phyloP scores from a whole-genome alignment of 2,329 filamentous ascomycete genomes.

The Botrytis aclada region DNA sequence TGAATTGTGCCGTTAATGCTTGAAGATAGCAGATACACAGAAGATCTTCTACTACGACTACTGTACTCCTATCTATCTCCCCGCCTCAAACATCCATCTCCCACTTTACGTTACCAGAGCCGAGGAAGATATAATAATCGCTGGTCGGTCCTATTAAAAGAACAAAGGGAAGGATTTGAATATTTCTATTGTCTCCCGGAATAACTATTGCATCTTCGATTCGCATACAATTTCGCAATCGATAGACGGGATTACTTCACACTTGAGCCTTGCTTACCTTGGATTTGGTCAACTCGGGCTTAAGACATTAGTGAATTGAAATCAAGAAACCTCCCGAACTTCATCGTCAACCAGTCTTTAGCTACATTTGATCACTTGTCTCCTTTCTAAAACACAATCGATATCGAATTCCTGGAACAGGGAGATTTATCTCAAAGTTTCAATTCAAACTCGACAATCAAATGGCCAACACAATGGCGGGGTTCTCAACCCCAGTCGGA shows the following conservation, averaged over 20 bases:
- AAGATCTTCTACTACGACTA: background rate
- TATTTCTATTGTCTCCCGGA: conserved; percentile 3
- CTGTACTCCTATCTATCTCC: background rate
- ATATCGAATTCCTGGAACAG: background rate
- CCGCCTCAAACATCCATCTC: background rate
- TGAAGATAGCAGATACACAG: background rate
- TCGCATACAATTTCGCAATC: background rate
- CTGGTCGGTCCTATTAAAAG: background rate
- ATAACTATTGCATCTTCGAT: conserved; percentile 5
- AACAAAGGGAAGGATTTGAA: background rate
- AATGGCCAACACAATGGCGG: background rate
- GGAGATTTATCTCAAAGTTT: background rate
- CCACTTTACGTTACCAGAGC: background rate
- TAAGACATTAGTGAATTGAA: conserved; percentile 11
- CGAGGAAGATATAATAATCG: conserved; percentile 5
- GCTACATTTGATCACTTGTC: conserved; percentile 8
- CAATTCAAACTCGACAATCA: background rate
- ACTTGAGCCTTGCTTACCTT: background rate
- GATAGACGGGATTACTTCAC: background rate
- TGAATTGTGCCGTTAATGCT: background rate
- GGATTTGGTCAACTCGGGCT: background rate
- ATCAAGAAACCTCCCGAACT: background rate
- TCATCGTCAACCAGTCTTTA: background rate
- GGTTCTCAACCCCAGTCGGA: background rate
- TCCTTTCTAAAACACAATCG: background rate